Base-by-base conservation (phyloP, 2,329 filamentous ascomycete species). In the Hymenoscyphus fraxineus region DNA sequence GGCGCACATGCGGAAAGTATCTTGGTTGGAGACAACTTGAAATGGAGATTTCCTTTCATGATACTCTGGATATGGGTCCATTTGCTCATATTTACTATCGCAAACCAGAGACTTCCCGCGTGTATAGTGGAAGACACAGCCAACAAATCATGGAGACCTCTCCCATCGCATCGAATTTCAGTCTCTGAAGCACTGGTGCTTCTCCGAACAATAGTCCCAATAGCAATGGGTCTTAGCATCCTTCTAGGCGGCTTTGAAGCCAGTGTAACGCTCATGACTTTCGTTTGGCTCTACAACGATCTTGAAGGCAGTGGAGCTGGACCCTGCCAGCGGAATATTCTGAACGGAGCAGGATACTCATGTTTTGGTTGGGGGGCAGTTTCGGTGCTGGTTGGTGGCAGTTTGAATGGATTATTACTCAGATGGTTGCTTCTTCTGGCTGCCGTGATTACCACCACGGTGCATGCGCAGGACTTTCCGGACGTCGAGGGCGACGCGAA, bases 81-180 rank as follows among this genome's bases (percentile, higher is more conserved):
- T 38, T 32, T 59, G 10, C 19, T 59, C 22, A 13, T 40, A 12
- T 10, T 16, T 9, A 19, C 38, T 32, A 59, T 59, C 32, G 6
- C 31, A n/a, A 59, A 59, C 57, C 57, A 59, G 35, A 13, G 57
- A 39, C 57, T 38, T 27, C 57, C 57, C n/a, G 57, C 15, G 16
- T 39, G 12, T 13, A 19, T 59, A 35, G 12, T 64, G 10, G 73
- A 75, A 63, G 73, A 76, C 59, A 12, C 31, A 16, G 15, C 73
- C 27, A 76, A 76, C 63, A 75, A 75, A 59, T 69, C 73, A 47
- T 76, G 74, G 74, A 68, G 74, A 0, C 73, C 74, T 1, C 68
- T 75, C 35, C 72, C 73, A 1, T 66, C 71, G 4, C 69, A 71
- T 5, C 67, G 68, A 1, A 66, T 78, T 13, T 73, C 38, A n/a